A percentile compares a stretch with the other conserved stretches of the same genome.
phyloP scores from a whole-genome alignment of 2,329 filamentous ascomycete species.

The Claviceps sorghi region DNA sequence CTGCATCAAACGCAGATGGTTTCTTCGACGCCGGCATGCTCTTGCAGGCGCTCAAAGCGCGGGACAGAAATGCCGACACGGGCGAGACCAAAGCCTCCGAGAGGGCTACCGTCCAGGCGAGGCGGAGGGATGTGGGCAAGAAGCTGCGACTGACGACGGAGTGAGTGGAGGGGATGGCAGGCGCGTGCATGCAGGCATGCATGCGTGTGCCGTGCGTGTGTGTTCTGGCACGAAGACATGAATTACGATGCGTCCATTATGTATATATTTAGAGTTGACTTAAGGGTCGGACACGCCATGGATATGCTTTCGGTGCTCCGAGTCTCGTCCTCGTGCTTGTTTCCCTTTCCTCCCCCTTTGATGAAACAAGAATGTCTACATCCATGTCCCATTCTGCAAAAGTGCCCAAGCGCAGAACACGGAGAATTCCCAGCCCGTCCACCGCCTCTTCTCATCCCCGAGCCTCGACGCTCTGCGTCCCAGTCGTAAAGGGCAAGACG shows the following conservation, averaged over 20 bases:
- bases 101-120: constrained; percentile 43
- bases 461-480: too few relatives aligned
- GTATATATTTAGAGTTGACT: neutral
- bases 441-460: too few relatives aligned
- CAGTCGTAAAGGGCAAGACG: too few relatives aligned
- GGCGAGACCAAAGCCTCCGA: constrained; percentile 41
- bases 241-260: neutral
- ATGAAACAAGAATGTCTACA: too few relatives aligned
- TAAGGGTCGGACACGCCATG: too few relatives aligned
- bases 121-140: constrained; percentile 57
- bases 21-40: constrained; percentile 98
- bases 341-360: too few relatives aligned
- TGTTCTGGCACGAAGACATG: neutral
- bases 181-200: neutral
- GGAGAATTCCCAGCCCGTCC: too few relatives aligned
- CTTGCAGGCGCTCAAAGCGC: constrained; percentile 68
- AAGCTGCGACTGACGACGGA: constrained; percentile 37
- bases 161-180: neutral
- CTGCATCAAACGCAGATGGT: constrained; percentile 48
- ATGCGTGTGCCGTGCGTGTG: neutral
- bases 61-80: constrained; percentile 38
- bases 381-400: too few relatives aligned
- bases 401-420: too few relatives aligned
- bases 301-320: too few relatives aligned
- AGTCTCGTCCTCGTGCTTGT: too few relatives aligned